Conservation (phyloP, 2,329 filamentous ascomycete genomes). For the Epichloe coenophiala region DNA sequence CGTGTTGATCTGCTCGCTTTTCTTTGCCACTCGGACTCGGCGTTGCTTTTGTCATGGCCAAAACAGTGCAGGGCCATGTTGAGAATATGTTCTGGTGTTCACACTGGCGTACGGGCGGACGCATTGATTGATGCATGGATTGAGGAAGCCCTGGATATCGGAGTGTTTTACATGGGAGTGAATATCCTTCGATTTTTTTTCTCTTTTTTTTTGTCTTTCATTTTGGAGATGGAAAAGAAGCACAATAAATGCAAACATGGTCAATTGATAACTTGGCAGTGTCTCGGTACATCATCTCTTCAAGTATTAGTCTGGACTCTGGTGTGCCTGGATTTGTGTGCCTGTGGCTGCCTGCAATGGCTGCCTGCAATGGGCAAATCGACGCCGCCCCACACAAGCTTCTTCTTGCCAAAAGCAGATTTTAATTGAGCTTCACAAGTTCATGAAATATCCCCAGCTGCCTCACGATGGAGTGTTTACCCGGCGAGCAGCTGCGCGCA, state of each 20-base stretch:
- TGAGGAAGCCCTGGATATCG: conserved; percentile 6
- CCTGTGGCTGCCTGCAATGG: no score
- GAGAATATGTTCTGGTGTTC: conserved; percentile 13
- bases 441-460: not conserved
- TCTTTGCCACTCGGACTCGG: not conserved
- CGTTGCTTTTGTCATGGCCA: not conserved
- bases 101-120: conserved; percentile 6
- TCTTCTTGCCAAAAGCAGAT: not conserved
- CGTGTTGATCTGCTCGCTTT: not conserved
- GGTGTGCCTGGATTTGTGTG: no score
- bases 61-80: not conserved
- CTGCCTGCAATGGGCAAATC: no score
- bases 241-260: not conserved
- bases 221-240: conserved; percentile 5
- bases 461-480: not conserved
- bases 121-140: not conserved
- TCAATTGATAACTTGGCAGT: no score
- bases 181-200: not conserved
- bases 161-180: conserved; percentile 1
- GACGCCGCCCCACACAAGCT: not conserved
- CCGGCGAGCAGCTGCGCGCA: conserved; percentile 1
- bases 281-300: no score
- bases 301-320: not conserved
- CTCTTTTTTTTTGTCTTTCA: not conserved
- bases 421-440: not conserved